Percentiles rank a stretch among this genome's conserved stretches.
phyloP scores from a whole-genome alignment of 257 asterid species.

The Solanum chiquidenum region DNA sequence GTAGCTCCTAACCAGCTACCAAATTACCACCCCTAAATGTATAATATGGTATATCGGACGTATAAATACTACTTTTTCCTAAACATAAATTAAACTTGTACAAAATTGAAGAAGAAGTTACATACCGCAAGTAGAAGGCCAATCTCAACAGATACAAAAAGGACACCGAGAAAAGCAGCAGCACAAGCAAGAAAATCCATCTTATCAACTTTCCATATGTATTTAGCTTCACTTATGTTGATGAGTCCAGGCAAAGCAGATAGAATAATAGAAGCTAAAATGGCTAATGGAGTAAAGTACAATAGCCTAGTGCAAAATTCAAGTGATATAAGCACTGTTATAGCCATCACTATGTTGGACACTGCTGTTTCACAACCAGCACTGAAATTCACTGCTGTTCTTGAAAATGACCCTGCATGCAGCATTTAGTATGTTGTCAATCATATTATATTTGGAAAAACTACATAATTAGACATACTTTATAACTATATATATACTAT shows the following conservation, averaged over 20 bases:
- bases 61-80: not conserved
- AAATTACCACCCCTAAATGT: not conserved
- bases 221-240: conserved; percentile 18
- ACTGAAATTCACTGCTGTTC: conserved; percentile 64
- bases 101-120: not conserved
- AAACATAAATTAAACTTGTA: not conserved
- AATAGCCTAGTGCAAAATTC: conserved; percentile 22
- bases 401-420: conserved; percentile 58
- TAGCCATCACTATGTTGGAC: conserved; percentile 52
- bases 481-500: too few species aligned
- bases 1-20: too few species aligned
- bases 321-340: conserved; percentile 21
- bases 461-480: too few species aligned
- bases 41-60: too few species aligned
- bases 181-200: conserved; percentile 29
- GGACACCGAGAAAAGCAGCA: conserved; percentile 35
- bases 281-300: conserved; percentile 28
- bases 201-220: conserved; percentile 32
- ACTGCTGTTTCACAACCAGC: conserved; percentile 71
- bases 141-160: conserved; percentile 28
- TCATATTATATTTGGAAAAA: too few species aligned
- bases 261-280: conserved; percentile 27
- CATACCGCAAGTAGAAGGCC: conserved; percentile 34
- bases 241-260: conserved; percentile 36
- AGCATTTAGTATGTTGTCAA: not conserved